A percentile compares a stretch with the other conserved stretches of the same genome.
Conservation (phyloP, 2,329 filamentous ascomycete species). For the Aaosphaeria arxii region DNA sequence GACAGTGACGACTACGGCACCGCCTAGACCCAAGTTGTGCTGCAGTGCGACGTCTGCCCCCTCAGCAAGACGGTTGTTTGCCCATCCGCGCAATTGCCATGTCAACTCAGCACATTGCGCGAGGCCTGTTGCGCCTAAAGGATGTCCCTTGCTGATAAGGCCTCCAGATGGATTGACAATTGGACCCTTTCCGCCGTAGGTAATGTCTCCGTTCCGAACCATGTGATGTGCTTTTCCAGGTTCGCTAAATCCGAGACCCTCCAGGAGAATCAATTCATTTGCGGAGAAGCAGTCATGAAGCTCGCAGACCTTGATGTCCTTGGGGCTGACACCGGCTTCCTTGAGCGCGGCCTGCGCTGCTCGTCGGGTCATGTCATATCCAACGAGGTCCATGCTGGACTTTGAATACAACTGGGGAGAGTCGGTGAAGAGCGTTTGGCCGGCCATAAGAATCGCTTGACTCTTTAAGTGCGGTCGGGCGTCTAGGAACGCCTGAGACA, state of each 20-base stretch:
- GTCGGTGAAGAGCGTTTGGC: conserved; percentile 82
- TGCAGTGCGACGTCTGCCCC: conserved; percentile 73
- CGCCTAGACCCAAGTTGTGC: conserved; percentile 89
- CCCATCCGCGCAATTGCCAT: conserved; percentile 94
- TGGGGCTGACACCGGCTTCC: conserved; percentile 65
- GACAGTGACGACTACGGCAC: conserved; percentile 83
- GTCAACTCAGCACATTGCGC: conserved; percentile 92
- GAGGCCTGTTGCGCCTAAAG: conserved; percentile 85
- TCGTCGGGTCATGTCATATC: conserved; percentile 76
- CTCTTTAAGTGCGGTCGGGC: conserved; percentile 74
- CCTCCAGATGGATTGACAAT: conserved; percentile 92
- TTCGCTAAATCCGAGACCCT: conserved; percentile 74
- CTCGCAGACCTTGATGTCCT: conserved; percentile 80
- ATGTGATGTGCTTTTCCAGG: conserved; percentile 87
- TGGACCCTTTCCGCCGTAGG: conserved; percentile 71
- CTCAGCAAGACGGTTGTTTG: conserved; percentile 75
- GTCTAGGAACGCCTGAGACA: conserved; percentile 84
- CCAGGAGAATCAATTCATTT: conserved; percentile 86
- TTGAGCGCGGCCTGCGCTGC: conserved; percentile 67
- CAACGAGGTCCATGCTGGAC: conserved; percentile 83
- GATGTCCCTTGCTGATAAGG: conserved; percentile 92
- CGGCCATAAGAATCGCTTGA: conserved; percentile 81
- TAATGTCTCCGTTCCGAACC: conserved; percentile 82
- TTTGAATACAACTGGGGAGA: conserved; percentile 72
- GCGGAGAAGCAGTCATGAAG: conserved; percentile 95